phyloP scores from a whole-genome alignment of 306 rosid genomes.

The Vigna reflexopilosa region DNA sequence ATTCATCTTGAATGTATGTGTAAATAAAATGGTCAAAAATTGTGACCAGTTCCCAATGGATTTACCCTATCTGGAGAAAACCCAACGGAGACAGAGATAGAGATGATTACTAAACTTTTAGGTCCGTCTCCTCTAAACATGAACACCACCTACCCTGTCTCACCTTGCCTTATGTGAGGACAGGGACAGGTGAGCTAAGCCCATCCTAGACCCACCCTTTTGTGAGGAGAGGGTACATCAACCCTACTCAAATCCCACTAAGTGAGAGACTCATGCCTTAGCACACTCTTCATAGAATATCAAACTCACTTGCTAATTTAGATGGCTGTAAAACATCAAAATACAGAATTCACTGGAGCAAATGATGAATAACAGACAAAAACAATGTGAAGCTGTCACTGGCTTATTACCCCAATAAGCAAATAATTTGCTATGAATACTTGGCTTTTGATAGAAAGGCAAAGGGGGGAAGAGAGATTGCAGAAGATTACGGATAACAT shows the following conservation, averaged over 20 bases:
- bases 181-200: too few relatives aligned
- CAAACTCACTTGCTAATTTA: neutral
- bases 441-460: neutral
- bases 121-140: too few relatives aligned
- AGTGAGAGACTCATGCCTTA: neutral
- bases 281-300: neutral
- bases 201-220: too few relatives aligned
- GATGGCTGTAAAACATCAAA: neutral
- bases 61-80: too few relatives aligned
- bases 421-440: neutral
- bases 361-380: neutral
- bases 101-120: too few relatives aligned
- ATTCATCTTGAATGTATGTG: too few relatives aligned
- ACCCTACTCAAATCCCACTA: neutral
- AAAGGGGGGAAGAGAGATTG: neutral
- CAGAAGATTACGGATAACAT: neutral
- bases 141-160: too few relatives aligned
- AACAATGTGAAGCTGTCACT: neutral
- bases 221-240: neutral
- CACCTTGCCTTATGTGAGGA: too few relatives aligned
- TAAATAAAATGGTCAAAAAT: too few relatives aligned
- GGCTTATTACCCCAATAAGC: neutral
- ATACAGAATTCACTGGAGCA: neutral
- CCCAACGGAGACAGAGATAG: too few relatives aligned
- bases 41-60: too few relatives aligned